Conservation (phyloP, 805 yeast species). For the Suhomyces kilbournensis region DNA sequence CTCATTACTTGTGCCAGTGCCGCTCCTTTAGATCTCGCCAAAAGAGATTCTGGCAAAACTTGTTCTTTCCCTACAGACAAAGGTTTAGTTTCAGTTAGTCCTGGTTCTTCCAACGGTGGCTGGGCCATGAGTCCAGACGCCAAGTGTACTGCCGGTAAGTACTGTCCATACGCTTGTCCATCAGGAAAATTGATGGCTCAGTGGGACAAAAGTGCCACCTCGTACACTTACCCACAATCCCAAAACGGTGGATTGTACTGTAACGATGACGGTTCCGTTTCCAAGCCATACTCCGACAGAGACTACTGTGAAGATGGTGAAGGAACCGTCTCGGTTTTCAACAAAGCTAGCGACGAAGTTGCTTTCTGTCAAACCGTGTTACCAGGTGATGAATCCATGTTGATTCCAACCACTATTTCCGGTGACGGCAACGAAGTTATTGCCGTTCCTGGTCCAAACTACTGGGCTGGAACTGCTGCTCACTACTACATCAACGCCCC, state of each 20-base stretch:
- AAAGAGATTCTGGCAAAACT: slow-evolving; percentile 31
- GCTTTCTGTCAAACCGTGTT: slow-evolving; percentile 91
- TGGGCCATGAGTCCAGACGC: slow-evolving; percentile 86
- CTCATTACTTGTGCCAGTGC: slow-evolving; percentile 18
- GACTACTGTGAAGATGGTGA: slow-evolving; percentile 75
- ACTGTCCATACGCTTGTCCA: slow-evolving; percentile 90
- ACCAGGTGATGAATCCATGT: slow-evolving; percentile 94
- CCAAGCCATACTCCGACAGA: slow-evolving; percentile 55
- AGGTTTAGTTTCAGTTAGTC: slow-evolving; percentile 70
- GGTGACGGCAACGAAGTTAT: slow-evolving; percentile 47
- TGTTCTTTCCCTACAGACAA: slow-evolving; percentile 68
- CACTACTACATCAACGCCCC: slow-evolving; percentile 85
- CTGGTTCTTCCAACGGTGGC: slow-evolving; percentile 60
- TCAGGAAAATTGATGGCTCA: slow-evolving; percentile 86
- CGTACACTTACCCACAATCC: slow-evolving; percentile 73
- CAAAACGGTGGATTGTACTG: slow-evolving; percentile 83
- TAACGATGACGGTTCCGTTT: slow-evolving; percentile 62
- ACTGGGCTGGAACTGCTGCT: slow-evolving; percentile 84
- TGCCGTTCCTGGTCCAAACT: slow-evolving; percentile 83
- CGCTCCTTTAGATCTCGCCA: slow-evolving; percentile 18
- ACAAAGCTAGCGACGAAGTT: slow-evolving; percentile 55
- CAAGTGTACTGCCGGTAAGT: slow-evolving; percentile 67
- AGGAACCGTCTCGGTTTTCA: slow-evolving; percentile 66
- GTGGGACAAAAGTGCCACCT: slow-evolving; percentile 78
- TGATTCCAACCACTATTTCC: slow-evolving; percentile 75